Percentiles rank a stretch among this genome's conserved stretches.
These are phyloP conservation scores for Ogataea zsoltii DNA, from an alignment of 805 yeast species.

Conservation along the genomic window DNA sequence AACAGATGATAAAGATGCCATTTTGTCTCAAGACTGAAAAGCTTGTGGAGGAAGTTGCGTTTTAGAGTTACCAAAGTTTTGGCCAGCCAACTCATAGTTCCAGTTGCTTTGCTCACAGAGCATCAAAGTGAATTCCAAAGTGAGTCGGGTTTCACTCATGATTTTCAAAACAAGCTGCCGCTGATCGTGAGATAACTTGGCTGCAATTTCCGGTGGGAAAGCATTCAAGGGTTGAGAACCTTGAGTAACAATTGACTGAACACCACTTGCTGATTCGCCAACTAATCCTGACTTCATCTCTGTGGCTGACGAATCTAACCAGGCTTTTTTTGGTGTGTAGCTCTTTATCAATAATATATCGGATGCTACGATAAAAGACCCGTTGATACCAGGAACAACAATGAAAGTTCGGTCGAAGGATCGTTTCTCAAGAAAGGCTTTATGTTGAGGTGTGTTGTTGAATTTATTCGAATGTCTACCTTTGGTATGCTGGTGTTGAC, in stretches of 20 bases:
- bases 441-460: conserved; percentile 17
- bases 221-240: neutral
- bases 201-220: conserved; percentile 56
- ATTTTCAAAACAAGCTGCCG: conserved; percentile 65
- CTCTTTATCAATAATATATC: conserved; percentile 75
- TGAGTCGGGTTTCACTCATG: conserved; percentile 71
- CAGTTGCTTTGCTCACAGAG: conserved; percentile 86
- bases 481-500: conserved; percentile 5
- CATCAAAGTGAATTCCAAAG: conserved; percentile 76
- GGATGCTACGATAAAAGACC: conserved; percentile 79
- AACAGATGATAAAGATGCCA: neutral
- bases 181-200: conserved; percentile 54
- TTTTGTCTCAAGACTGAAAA: conserved; percentile 27
- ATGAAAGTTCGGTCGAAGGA: conserved; percentile 85
- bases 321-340: conserved; percentile 54
- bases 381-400: conserved; percentile 67
- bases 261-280: neutral
- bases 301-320: conserved; percentile 39
- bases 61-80: conserved; percentile 68
- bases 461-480: conserved; percentile 27
- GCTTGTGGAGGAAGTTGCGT: conserved; percentile 57
- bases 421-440: conserved; percentile 51
- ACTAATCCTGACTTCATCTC: conserved; percentile 2
- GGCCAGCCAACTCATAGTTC: conserved; percentile 70
- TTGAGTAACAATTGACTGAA: neutral